phyloP scores from a whole-genome alignment of 129 eudicot species.

The Mikania micrantha region DNA sequence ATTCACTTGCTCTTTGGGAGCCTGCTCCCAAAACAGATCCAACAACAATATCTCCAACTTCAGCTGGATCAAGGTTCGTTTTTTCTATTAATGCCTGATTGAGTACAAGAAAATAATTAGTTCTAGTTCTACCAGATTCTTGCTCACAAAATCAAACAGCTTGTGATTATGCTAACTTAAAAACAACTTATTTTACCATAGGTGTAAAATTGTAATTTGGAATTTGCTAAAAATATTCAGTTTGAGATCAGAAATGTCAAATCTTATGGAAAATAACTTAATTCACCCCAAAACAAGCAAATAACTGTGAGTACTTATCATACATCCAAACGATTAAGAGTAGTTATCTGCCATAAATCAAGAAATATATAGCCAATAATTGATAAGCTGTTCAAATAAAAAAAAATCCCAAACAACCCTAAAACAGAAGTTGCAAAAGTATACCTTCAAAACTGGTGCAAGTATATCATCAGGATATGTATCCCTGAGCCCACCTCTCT shows the following conservation, averaged over 20 bases:
- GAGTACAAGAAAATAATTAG: neutral
- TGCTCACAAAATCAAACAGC: neutral
- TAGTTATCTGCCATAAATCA: neutral
- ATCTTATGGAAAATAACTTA: neutral
- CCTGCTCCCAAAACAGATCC: slow-evolving; percentile 92
- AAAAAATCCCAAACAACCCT: neutral
- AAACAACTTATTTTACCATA: neutral
- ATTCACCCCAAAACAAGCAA: neutral
- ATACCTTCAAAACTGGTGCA: slow-evolving; percentile 85
- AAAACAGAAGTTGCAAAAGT: neutral
- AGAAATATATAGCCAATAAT: neutral
- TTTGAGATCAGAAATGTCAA: neutral
- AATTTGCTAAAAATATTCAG: neutral
- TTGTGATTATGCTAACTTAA: neutral
- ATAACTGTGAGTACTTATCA: neutral
- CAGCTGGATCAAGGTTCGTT: slow-evolving; percentile 78
- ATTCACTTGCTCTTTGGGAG: slow-evolving; percentile 89
- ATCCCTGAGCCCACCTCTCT: slow-evolving; percentile 91
- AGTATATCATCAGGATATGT: slow-evolving; percentile 92
- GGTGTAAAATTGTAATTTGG: neutral
- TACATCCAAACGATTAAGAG: neutral
- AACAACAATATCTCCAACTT: slow-evolving; percentile 94
- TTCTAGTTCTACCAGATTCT: neutral
- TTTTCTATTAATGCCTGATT: slow-evolving; percentile 79
- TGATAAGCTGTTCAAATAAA: neutral